Percentiles rank a stretch among this genome's conserved stretches.
phyloP scores from a whole-genome alignment of 2,329 filamentous ascomycete genomes.

The Talaromyces sp. region DNA sequence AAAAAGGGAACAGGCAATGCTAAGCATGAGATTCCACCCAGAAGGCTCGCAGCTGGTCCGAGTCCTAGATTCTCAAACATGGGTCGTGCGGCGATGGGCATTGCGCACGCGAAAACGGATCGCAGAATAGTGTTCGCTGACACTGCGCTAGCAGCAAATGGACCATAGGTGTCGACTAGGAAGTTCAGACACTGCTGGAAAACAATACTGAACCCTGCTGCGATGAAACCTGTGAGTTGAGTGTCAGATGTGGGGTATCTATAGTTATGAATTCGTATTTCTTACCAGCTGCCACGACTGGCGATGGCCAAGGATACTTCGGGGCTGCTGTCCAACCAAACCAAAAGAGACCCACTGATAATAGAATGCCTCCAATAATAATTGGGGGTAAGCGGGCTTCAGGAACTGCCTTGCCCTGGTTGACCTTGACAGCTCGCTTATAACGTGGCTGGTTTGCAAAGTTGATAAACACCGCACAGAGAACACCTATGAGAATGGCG shows the following conservation, averaged over 20 bases:
- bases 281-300: slow-evolving; percentile 10
- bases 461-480: slow-evolving; percentile 45
- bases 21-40: slow-evolving; percentile 45
- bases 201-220: slow-evolving; percentile 50
- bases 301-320: slow-evolving; percentile 3
- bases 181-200: slow-evolving; percentile 54
- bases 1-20: slow-evolving; percentile 50
- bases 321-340: slow-evolving; percentile 47
- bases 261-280: neutral
- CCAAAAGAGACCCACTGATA: slow-evolving; percentile 49
- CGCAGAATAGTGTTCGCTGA: slow-evolving; percentile 50
- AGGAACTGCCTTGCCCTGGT: slow-evolving; percentile 37
- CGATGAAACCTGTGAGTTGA: slow-evolving; percentile 40
- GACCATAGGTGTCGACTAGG: slow-evolving; percentile 44
- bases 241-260: neutral
- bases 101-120: slow-evolving; percentile 42
- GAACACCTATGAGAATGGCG: slow-evolving; percentile 48
- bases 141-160: slow-evolving; percentile 48
- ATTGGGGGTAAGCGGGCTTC: slow-evolving; percentile 51
- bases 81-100: slow-evolving; percentile 42
- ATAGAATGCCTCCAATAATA: slow-evolving; percentile 47
- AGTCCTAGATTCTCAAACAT: slow-evolving; percentile 48
- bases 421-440: slow-evolving; percentile 31
- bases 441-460: slow-evolving; percentile 47
- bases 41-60: slow-evolving; percentile 45